Evolutionary conservation across 176 grass and related monocot genomes (phyloP).

Genomic region (Areca catechu): DNA sequence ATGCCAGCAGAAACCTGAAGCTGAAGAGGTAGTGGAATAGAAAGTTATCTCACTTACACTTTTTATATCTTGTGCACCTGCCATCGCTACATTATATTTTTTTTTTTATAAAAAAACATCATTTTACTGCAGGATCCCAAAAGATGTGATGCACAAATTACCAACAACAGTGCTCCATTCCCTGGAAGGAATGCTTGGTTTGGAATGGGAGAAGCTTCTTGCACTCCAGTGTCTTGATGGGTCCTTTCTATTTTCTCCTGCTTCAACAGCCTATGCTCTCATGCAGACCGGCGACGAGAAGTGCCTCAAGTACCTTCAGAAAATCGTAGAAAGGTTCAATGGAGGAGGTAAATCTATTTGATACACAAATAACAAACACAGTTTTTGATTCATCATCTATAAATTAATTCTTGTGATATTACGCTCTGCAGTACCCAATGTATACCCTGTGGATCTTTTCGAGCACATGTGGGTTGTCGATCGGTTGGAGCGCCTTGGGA

Average conservation of each 20-base stretch:
- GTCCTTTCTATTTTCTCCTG: conserved; percentile 71
- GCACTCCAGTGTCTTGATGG: conserved; percentile 60
- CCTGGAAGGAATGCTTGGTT: conserved; percentile 65
- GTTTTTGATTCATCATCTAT: no score
- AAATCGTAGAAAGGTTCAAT: conserved; percentile 40
- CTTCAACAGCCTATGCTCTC: conserved; percentile 65
- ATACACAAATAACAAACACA: no score
- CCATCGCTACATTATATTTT: no score
- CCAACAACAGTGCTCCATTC: conserved; percentile 77
- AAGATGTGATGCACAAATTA: conserved; percentile 62
- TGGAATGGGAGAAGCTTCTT: conserved; percentile 67
- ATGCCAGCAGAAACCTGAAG: conserved; percentile 46
- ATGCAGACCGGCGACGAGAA: conserved; percentile 66
- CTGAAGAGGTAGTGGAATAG: conserved; percentile 45
- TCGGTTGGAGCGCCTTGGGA: conserved; percentile 7
- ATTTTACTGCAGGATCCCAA: conserved; percentile 46
- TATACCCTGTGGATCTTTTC: conserved; percentile 7
- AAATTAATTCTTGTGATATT: background rate
- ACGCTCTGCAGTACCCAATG: conserved; percentile 3
- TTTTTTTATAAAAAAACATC: no score
- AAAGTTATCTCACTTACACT: no score
- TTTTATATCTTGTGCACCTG: no score
- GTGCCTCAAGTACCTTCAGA: conserved; percentile 54
- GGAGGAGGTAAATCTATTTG: conserved; percentile 47
- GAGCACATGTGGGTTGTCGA: conserved; percentile 2